phyloP scores from a whole-genome alignment of 108 stramenopile species.

The Skeletonema costatum region DNA sequence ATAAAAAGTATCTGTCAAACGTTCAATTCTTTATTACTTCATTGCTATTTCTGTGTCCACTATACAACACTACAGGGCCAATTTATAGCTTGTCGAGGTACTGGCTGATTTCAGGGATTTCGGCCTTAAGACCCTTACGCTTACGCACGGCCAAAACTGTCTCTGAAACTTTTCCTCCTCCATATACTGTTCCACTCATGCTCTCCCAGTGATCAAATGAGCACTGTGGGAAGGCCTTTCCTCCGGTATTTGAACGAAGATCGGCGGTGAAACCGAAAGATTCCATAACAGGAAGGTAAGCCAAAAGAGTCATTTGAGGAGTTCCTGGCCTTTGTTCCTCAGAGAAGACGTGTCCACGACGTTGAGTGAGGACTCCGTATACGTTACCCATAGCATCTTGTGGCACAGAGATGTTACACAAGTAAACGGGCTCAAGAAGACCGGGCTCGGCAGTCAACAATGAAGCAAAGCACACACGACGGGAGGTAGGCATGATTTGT shows the following conservation, averaged over 20 bases:
- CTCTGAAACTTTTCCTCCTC: slow-evolving; percentile 91
- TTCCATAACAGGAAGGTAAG: slow-evolving; percentile 99
- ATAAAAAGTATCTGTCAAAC: not conserved
- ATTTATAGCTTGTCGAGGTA: slow-evolving; percentile 99
- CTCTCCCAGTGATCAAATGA: slow-evolving; percentile 99
- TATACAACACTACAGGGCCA: not conserved
- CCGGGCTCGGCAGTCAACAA: slow-evolving; percentile 92
- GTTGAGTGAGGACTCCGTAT: slow-evolving; percentile 98
- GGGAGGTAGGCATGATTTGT: slow-evolving; percentile 99
- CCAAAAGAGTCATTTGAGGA: slow-evolving; percentile 97
- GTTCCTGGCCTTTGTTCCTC: slow-evolving; percentile 98
- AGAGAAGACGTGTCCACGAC: slow-evolving; percentile 99
- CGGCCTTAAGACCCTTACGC: slow-evolving; percentile 97
- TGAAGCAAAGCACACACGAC: slow-evolving; percentile 98
- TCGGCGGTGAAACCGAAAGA: slow-evolving; percentile 99
- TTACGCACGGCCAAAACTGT: slow-evolving; percentile 89
- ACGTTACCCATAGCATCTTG: slow-evolving; percentile 99
- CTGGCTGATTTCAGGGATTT: slow-evolving; percentile 93
- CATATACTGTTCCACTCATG: slow-evolving; percentile 92
- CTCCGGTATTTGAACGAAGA: slow-evolving; percentile 98
- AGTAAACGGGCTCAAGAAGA: slow-evolving; percentile 98
- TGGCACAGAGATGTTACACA: slow-evolving; percentile 98
- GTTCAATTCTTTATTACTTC: slow-evolving; percentile 7
- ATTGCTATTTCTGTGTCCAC: slow-evolving; percentile 6
- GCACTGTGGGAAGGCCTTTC: slow-evolving; percentile 99